Evolutionary conservation across 306 rosid species (phyloP).

Genomic region (barrel medic (Medicago truncatula)): MtrunA17r5.0-ANR NC_053044.1:29015501-29016000

Average conservation of each 20-base stretch:
- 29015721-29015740: slow-evolving; percentile 48
- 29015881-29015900: slow-evolving; percentile 60
- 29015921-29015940: slow-evolving; percentile 51
- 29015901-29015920: slow-evolving; percentile 55
- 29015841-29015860: slow-evolving; percentile 61
- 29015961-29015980: slow-evolving; percentile 60
- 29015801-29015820: slow-evolving; percentile 46
- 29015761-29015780: slow-evolving; percentile 36
- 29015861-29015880: slow-evolving; percentile 97
- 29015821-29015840: slow-evolving; percentile 38
- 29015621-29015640: slow-evolving; percentile 55
- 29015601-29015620: slow-evolving; percentile 53
- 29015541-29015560: slow-evolving; percentile 54
- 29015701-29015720: slow-evolving; percentile 45
- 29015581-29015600: slow-evolving; percentile 47
- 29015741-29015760: slow-evolving; percentile 48
- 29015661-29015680: slow-evolving; percentile 45
- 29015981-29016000: slow-evolving; percentile 51
- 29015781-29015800: slow-evolving; percentile 42
- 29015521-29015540: slow-evolving; percentile 84
- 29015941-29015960: slow-evolving; percentile 50
- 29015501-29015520: slow-evolving; percentile 60
- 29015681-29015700: slow-evolving; percentile 44
- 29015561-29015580: slow-evolving; percentile 53
- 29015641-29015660: slow-evolving; percentile 49